Evolutionary conservation across 106 monocot genomes (phyloP), one percentile per base, ranked within the genome.

Genomic region (Apostasia shenzhenica): DNA sequence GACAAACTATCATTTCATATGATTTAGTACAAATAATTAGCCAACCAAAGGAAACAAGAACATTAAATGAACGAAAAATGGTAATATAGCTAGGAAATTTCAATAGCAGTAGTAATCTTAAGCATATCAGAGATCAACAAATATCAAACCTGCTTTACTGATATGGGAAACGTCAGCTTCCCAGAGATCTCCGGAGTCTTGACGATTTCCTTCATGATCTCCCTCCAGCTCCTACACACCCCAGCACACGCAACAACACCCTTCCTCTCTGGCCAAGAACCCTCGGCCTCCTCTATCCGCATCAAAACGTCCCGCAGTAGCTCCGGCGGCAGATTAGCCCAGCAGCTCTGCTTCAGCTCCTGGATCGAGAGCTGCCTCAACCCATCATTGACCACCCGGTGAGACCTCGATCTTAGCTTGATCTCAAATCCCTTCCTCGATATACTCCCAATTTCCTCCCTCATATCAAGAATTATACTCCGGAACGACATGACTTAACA

Each of bases 141-240:
- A n/a, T 41, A 14, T 2, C 45, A 11, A 14, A 95, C 91, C 92
- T 87, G 92, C 67, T 99, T 99, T 60, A 99, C 49, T 1, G 97
- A 99, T 61, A 90, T 87, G 1, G 92, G 92, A 37, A 99, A 85
- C 0, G 97, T 99, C 9, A 99, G 70, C 69, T 80, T 83, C 50
- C 87, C 87, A 14, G 89, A 92, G 38, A 90, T 41, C 69, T 89
- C 97, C 2, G 85, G 89, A 2, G 73, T 71, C 71, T 78, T 81
- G 6, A 99, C 89, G 47, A 99, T 83, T 80, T 99, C 92, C 89
- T 74, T 93, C 73, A 85, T 85, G 77, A 93, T 90, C 47, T 81
- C 85, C 70, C 97, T 78, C 97, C 97, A 99, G 74, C 81, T 83
- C 74, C 87, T 81, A 72, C 97, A 99, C 55, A 92, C 97, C 13